Percentiles rank a stretch among this genome's conserved stretches.
phyloP scores from a whole-genome alignment of 2,329 filamentous ascomycete genomes.

The Claviceps sp. region DNA sequence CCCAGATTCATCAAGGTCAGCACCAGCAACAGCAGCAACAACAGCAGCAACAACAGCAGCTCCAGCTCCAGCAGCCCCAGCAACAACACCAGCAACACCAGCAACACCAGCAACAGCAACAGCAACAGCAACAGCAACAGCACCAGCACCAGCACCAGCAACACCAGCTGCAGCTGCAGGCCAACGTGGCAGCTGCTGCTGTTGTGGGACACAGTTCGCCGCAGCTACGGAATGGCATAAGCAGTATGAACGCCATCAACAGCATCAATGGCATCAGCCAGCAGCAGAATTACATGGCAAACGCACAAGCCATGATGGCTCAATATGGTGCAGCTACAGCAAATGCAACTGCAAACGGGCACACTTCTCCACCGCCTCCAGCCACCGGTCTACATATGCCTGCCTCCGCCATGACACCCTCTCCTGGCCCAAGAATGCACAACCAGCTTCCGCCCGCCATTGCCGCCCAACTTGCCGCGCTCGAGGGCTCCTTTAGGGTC shows the following conservation, averaged over 20 bases:
- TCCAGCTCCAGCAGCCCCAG: constrained; percentile 23
- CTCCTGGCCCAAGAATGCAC: constrained; percentile 28
- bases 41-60: constrained; percentile 17
- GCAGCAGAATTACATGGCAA: constrained; percentile 39
- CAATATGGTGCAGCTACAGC: constrained; percentile 24
- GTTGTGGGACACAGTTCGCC: constrained; percentile 28
- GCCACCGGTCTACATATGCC: constrained; percentile 33
- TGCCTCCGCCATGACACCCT: constrained; percentile 26
- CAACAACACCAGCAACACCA: constrained; percentile 15
- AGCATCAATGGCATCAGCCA: constrained; percentile 31
- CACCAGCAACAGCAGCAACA: constrained; percentile 20
- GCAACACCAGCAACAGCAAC: constrained; percentile 16
- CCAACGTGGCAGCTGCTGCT: constrained; percentile 20
- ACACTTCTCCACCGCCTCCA: constrained; percentile 33
- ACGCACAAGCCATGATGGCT: constrained; percentile 39
- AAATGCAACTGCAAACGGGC: constrained; percentile 14
- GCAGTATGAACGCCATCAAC: constrained; percentile 27
- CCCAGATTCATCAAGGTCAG: constrained; percentile 32
- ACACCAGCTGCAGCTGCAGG: constrained; percentile 16
- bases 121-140: not conserved
- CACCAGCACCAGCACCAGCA: constrained; percentile 17
- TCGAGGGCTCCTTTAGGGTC: constrained; percentile 37
- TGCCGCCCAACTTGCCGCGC: constrained; percentile 33
- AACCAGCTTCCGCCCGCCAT: constrained; percentile 33
- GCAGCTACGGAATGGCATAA: constrained; percentile 31